Conservation (phyloP, 805 yeast species). For the Ogataea minuta region DNA sequence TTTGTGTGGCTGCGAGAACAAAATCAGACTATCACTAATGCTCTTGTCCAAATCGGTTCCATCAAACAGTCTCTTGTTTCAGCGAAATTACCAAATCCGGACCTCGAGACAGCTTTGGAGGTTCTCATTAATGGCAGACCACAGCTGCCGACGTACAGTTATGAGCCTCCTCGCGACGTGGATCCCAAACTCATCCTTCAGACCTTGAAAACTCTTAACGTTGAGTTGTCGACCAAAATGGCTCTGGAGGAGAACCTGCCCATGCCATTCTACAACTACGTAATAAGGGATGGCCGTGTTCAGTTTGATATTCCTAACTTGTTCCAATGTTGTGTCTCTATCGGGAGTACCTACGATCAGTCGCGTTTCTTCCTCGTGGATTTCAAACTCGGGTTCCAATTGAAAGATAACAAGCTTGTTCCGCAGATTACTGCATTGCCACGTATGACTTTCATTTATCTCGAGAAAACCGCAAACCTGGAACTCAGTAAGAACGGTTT, state of each 20-base stretch:
- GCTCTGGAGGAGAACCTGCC: slow-evolving; percentile 70
- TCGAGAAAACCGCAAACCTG: slow-evolving; percentile 58
- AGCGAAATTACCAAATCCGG: slow-evolving; percentile 92
- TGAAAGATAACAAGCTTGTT: slow-evolving; percentile 34
- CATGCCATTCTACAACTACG: slow-evolving; percentile 56
- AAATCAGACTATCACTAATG: slow-evolving; percentile 60
- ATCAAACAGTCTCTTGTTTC: slow-evolving; percentile 71
- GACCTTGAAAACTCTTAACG: slow-evolving; percentile 67
- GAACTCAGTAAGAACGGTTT: slow-evolving; percentile 47
- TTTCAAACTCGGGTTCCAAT: slow-evolving; percentile 61
- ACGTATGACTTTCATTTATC: slow-evolving; percentile 34
- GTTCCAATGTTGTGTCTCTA: slow-evolving; percentile 76
- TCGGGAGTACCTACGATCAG: slow-evolving; percentile 52
- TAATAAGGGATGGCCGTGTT: slow-evolving; percentile 73
- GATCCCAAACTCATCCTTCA: slow-evolving; percentile 55
- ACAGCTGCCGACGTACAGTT: slow-evolving; percentile 61
- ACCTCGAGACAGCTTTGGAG: slow-evolving; percentile 80
- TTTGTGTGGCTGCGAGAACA: slow-evolving; percentile 85
- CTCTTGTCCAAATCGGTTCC: slow-evolving; percentile 66
- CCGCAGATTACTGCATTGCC: slow-evolving; percentile 33
- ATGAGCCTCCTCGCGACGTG: slow-evolving; percentile 48
- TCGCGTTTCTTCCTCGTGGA: slow-evolving; percentile 79
- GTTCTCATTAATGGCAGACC: slow-evolving; percentile 80
- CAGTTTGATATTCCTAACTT: slow-evolving; percentile 60
- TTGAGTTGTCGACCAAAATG: slow-evolving; percentile 68